Evolutionary conservation across 2,329 filamentous ascomycete genomes (phyloP).

Genomic region (Ceratocystis destructans): DNA sequence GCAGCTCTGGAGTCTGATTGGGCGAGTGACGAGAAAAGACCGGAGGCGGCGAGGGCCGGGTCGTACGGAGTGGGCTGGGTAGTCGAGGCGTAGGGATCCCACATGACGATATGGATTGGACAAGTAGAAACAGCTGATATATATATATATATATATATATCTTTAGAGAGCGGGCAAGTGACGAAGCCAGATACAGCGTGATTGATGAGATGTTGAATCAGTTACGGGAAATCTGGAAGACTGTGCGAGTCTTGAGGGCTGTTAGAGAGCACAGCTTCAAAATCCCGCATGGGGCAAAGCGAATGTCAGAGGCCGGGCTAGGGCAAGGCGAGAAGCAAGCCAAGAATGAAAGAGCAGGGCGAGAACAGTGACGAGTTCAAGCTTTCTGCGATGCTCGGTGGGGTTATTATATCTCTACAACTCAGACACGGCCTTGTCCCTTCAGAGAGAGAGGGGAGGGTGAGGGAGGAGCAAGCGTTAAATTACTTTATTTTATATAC

Average conservation of each 20-base stretch:
- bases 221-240: neutral
- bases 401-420: neutral
- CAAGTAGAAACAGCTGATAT: too few relatives aligned
- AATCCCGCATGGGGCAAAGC: neutral
- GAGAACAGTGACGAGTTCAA: neutral
- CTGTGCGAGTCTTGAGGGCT: neutral
- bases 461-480: neutral
- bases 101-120: constrained; percentile 9
- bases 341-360: neutral
- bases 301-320: too few relatives aligned
- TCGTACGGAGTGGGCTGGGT: neutral
- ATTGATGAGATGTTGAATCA: neutral
- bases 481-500: neutral
- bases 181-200: neutral
- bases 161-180: neutral
- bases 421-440: neutral
- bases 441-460: neutral
- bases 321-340: neutral
- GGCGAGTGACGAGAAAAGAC: neutral
- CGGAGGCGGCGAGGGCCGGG: neutral
- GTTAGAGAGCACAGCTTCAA: neutral
- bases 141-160: too few relatives aligned
- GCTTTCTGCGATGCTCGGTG: neutral
- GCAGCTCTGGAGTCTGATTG: neutral
- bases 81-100: constrained; percentile 17